A percentile compares a stretch with the other conserved stretches of the same genome.
These are phyloP conservation scores for Keithomyces neogunnii DNA, from an alignment of 2,329 filamentous ascomycete species.

Conservation along the genomic window DNA sequence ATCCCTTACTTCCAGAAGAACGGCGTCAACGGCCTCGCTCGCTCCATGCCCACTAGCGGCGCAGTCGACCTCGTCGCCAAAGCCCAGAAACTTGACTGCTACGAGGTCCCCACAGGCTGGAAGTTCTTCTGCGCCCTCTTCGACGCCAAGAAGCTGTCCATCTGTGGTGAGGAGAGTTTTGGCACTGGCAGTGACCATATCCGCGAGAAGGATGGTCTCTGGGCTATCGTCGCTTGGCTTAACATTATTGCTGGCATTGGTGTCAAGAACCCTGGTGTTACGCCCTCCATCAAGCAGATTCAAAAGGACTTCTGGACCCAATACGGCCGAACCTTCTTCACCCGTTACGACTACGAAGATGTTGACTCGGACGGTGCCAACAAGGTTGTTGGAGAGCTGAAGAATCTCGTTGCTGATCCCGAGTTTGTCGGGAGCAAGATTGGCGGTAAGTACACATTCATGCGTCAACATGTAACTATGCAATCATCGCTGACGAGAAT, in stretches of 20 bases:
- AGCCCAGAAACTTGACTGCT: constrained; percentile 82
- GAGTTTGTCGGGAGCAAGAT: constrained; percentile 77
- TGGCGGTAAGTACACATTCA: constrained; percentile 41
- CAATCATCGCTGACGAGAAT: constrained; percentile 3
- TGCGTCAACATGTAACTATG: not conserved
- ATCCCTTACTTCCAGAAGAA: constrained; percentile 99
- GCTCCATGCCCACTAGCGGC: constrained; percentile 95
- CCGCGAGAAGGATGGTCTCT: constrained; percentile 96
- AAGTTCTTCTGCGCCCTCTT: constrained; percentile 98
- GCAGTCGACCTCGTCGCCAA: constrained; percentile 94
- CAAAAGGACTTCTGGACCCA: constrained; percentile 95
- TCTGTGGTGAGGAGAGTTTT: constrained; percentile 97
- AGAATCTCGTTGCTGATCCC: constrained; percentile 64
- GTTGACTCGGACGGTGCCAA: constrained; percentile 85
- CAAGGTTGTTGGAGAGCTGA: constrained; percentile 78
- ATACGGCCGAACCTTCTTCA: constrained; percentile 98
- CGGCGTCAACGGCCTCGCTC: constrained; percentile 88
- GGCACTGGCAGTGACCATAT: constrained; percentile 98
- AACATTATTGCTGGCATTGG: constrained; percentile 97
- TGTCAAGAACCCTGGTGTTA: constrained; percentile 67
- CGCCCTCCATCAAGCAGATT: constrained; percentile 89
- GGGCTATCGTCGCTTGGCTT: constrained; percentile 95
- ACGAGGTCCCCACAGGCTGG: constrained; percentile 98
- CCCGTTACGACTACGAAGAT: constrained; percentile 95
- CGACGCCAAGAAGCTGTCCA: constrained; percentile 90